A percentile compares a stretch with the other conserved stretches of the same genome.
Conservation (phyloP, 2,329 filamentous ascomycete genomes). For the Dactylellina drechsleri region DNA sequence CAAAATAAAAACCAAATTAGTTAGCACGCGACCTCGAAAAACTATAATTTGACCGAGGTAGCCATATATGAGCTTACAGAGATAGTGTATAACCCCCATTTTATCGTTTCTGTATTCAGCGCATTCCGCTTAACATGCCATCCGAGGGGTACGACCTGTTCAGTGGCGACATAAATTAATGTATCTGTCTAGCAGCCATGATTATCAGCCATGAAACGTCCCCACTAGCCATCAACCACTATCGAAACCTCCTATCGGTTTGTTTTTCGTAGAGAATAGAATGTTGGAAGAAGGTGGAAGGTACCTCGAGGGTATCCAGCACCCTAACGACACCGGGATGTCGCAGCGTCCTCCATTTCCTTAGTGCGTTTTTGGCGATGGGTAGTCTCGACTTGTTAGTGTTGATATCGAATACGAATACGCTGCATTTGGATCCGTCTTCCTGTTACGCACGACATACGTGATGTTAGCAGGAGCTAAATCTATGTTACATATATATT, state of each 20-base stretch:
- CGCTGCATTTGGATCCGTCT: constrained; percentile 91
- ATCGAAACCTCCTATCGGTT: not conserved
- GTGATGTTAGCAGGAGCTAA: constrained; percentile 19
- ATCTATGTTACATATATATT: too few species aligned
- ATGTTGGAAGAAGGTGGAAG: constrained; percentile 6
- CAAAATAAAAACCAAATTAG: constrained; percentile 10
- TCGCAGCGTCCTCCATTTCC: constrained; percentile 89
- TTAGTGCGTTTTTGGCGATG: constrained; percentile 90
- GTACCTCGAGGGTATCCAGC: constrained; percentile 85
- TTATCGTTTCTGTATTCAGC: constrained; percentile 88
- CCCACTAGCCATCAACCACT: too few species aligned
- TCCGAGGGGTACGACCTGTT: constrained; percentile 83
- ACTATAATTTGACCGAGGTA: not conserved
- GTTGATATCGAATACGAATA: constrained; percentile 92
- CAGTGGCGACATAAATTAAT: constrained; percentile 95
- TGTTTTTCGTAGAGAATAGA: constrained; percentile 37
- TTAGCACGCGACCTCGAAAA: not conserved
- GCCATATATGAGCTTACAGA: constrained; percentile 68
- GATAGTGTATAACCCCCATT: constrained; percentile 91
- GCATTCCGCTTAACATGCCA: constrained; percentile 93
- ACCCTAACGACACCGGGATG: constrained; percentile 96
- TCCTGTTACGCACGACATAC: constrained; percentile 69
- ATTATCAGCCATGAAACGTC: constrained; percentile 31
- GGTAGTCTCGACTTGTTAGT: constrained; percentile 80
- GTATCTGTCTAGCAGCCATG: constrained; percentile 76